Evolutionary conservation across 257 asterid genomes (phyloP).

Genomic region (Solanum clarkiae): DNA sequence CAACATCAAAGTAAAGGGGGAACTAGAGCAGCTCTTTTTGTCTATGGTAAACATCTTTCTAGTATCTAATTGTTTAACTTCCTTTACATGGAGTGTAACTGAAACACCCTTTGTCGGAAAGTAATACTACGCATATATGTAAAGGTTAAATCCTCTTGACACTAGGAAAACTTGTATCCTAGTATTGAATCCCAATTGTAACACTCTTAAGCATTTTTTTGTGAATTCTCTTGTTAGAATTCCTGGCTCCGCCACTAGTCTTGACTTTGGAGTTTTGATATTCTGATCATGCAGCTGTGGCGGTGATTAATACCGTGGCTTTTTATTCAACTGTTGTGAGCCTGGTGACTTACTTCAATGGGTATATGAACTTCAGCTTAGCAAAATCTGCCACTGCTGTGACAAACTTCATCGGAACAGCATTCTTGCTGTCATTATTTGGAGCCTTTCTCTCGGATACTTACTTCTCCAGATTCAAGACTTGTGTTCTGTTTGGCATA

Average conservation of each 20-base stretch:
- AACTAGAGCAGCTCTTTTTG: neutral
- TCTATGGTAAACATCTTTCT: neutral
- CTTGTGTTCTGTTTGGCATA: slow-evolving; percentile 33
- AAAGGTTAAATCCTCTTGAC: neutral
- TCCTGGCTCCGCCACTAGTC: neutral
- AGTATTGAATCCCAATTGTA: neutral
- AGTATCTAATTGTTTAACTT: no score
- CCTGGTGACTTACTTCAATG: slow-evolving; percentile 49
- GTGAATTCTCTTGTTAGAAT: neutral
- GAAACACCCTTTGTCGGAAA: neutral
- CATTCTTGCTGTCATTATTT: slow-evolving; percentile 42
- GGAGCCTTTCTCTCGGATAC: slow-evolving; percentile 62
- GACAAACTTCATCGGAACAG: slow-evolving; percentile 54
- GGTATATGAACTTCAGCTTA: slow-evolving; percentile 52
- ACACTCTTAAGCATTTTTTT: no score
- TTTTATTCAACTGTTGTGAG: slow-evolving; percentile 49
- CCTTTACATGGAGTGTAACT: no score
- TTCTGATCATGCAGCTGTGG: slow-evolving; percentile 21
- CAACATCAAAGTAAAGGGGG: neutral
- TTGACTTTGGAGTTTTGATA: neutral
- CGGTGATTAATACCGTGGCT: slow-evolving; percentile 50
- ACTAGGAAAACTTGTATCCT: neutral
- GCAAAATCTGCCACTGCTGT: slow-evolving; percentile 46
- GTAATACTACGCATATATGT: neutral
- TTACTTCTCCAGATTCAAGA: slow-evolving; percentile 39